Percentiles rank a stretch among this genome's conserved stretches.
These are phyloP conservation scores for Wickerhamiella domercqiae DNA, from an alignment of 805 yeast species.

Conservation along the genomic window DNA sequence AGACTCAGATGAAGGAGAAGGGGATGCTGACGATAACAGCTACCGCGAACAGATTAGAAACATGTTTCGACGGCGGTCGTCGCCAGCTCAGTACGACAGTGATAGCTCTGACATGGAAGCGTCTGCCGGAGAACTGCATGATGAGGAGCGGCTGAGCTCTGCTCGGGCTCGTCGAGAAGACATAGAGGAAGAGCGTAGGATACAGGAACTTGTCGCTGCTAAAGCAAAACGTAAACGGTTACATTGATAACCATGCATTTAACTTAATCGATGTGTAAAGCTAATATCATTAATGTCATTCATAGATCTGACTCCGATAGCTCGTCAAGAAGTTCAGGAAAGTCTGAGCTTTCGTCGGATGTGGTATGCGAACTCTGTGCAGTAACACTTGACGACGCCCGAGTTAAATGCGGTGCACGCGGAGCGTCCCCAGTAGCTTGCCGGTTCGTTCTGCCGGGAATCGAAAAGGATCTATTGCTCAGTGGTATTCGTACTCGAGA, in stretches of 20 bases:
- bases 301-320: conserved; percentile 31
- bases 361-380: neutral
- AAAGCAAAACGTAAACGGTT: conserved; percentile 8
- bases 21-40: conserved; percentile 28
- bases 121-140: conserved; percentile 73
- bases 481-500: neutral
- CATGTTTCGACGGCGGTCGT: conserved; percentile 47
- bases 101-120: conserved; percentile 79
- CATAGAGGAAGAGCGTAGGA: conserved; percentile 38
- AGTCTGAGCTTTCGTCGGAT: conserved; percentile 3
- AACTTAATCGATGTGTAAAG: conserved; percentile 2
- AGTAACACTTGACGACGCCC: neutral
- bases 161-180: conserved; percentile 66
- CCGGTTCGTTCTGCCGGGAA: no score
- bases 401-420: neutral
- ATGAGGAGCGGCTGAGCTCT: conserved; percentile 62
- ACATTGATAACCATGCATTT: no score
- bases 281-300: neutral
- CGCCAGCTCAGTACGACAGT: conserved; percentile 31
- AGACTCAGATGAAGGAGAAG: conserved; percentile 35
- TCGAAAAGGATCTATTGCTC: neutral
- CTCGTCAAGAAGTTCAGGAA: conserved; percentile 20
- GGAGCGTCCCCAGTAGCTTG: neutral
- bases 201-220: conserved; percentile 30
- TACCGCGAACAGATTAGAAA: conserved; percentile 58